Percentiles rank a stretch among this genome's conserved stretches.
These are phyloP conservation scores for Auriscalpium vulgare DNA, from an alignment of 768 basidiomycete species.

Conservation along the genomic window DNA sequence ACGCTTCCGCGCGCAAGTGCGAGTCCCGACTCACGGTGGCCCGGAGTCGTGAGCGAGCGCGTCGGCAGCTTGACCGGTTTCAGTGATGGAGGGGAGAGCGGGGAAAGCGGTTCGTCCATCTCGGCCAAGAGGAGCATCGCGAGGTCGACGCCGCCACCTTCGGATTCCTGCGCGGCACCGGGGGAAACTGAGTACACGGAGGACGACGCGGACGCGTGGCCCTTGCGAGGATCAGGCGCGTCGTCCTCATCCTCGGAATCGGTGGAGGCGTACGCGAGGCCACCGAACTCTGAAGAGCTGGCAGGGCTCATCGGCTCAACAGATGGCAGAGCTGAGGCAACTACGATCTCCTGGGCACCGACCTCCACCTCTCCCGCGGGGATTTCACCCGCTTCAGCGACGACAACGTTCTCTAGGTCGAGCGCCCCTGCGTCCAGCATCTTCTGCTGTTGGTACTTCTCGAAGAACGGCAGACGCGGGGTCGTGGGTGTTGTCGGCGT, in stretches of 20 bases:
- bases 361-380: neutral
- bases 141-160: slow-evolving; percentile 37
- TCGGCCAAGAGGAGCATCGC: slow-evolving; percentile 33
- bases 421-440: slow-evolving; percentile 8
- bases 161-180: slow-evolving; percentile 13
- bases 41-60: slow-evolving; percentile 45
- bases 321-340: too few relatives aligned
- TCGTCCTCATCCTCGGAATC: slow-evolving; percentile 17
- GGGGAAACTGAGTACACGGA: slow-evolving; percentile 19
- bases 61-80: slow-evolving; percentile 42
- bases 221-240: slow-evolving; percentile 14
- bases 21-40: slow-evolving; percentile 23
- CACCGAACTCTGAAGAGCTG: slow-evolving; percentile 21
- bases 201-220: slow-evolving; percentile 24
- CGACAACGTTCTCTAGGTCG: neutral
- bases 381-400: neutral
- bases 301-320: slow-evolving; percentile 8
- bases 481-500: slow-evolving; percentile 12
- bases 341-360: neutral
- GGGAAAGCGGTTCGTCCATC: slow-evolving; percentile 29
- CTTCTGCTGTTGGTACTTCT: slow-evolving; percentile 37
- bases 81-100: slow-evolving; percentile 29
- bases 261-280: slow-evolving; percentile 31
- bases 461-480: slow-evolving; percentile 44
- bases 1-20: slow-evolving; percentile 17